phyloP scores from a whole-genome alignment of 768 basidiomycete genomes.

The Tephrocybe rancida region DNA sequence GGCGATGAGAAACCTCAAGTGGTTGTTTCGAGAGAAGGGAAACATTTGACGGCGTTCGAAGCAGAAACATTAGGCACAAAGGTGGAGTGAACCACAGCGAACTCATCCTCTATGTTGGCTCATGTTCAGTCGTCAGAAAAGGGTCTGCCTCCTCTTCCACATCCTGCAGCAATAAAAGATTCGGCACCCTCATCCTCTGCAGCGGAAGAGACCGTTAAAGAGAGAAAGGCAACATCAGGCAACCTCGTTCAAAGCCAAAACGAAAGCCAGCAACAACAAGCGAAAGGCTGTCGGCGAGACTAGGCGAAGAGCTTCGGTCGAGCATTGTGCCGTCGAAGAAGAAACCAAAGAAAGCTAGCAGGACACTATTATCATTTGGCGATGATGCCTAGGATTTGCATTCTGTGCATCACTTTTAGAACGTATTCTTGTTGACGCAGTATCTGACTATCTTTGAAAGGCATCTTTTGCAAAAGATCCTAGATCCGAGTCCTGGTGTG shows the following conservation, averaged over 20 bases:
- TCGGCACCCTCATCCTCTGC: conserved; percentile 3
- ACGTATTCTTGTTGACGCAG: too few species aligned
- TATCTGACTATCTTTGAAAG: too few species aligned
- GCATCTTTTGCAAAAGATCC: too few species aligned
- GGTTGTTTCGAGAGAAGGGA: conserved; percentile 86
- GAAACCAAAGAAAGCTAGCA: conserved; percentile 57
- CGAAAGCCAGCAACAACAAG: conserved; percentile 34
- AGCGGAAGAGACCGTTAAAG: conserved; percentile 9
- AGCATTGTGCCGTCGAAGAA: conserved; percentile 42
- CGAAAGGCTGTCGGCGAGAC: conserved; percentile 37
- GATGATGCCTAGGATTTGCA: conserved; percentile 53
- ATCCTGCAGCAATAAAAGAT: conserved; percentile 24
- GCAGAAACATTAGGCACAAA: conserved; percentile 76
- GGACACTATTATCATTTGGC: conserved; percentile 57
- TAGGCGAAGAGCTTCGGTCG: conserved; percentile 22
- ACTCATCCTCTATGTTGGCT: background rate
- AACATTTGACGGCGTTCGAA: conserved; percentile 79
- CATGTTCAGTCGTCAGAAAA: conserved; percentile 43
- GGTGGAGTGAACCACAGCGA: conserved; percentile 41
- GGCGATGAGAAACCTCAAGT: conserved; percentile 86
- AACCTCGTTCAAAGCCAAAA: conserved; percentile 37
- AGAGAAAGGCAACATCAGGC: conserved; percentile 22
- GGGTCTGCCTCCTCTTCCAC: conserved; percentile 58
- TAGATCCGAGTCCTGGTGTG: too few species aligned
- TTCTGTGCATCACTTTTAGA: too few species aligned